Conservation (phyloP, 805 yeast species). For the Yamadazyma scolyti region DNA sequence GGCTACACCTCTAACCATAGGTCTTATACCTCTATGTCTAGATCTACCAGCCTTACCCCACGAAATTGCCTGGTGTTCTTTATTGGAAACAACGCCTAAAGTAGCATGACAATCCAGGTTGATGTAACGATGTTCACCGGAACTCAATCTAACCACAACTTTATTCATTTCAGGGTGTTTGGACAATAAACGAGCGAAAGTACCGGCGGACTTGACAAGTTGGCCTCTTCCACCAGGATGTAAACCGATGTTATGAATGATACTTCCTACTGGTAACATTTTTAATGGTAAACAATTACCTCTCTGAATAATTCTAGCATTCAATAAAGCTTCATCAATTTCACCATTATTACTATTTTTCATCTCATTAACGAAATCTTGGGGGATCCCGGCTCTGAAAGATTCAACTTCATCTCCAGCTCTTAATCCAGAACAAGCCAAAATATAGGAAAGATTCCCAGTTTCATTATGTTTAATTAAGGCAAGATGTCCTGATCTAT, state of each 20-base stretch:
- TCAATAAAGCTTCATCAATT: constrained; percentile 85
- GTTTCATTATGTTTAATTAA: constrained; percentile 63
- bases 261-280: constrained; percentile 93
- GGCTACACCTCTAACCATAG: constrained; percentile 96
- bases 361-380: constrained; percentile 72
- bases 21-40: constrained; percentile 90
- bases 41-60: constrained; percentile 97
- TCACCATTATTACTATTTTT: constrained; percentile 60
- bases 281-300: constrained; percentile 93
- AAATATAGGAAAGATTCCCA: constrained; percentile 67
- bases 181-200: constrained; percentile 83
- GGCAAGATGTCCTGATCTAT: constrained; percentile 91
- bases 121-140: constrained; percentile 93
- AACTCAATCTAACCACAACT: constrained; percentile 78
- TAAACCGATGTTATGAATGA: constrained; percentile 83
- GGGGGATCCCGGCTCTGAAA: constrained; percentile 84
- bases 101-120: constrained; percentile 88
- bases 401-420: constrained; percentile 90
- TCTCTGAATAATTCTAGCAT: constrained; percentile 81
- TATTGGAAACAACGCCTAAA: constrained; percentile 86
- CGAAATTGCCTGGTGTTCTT: constrained; percentile 83
- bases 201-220: constrained; percentile 91
- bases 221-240: constrained; percentile 71
- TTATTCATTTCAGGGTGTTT: constrained; percentile 66
- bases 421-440: constrained; percentile 90